These are phyloP conservation scores for Seiridium unicorne DNA, from an alignment of 2,329 filamentous ascomycete genomes.

Conservation along the genomic window DNA sequence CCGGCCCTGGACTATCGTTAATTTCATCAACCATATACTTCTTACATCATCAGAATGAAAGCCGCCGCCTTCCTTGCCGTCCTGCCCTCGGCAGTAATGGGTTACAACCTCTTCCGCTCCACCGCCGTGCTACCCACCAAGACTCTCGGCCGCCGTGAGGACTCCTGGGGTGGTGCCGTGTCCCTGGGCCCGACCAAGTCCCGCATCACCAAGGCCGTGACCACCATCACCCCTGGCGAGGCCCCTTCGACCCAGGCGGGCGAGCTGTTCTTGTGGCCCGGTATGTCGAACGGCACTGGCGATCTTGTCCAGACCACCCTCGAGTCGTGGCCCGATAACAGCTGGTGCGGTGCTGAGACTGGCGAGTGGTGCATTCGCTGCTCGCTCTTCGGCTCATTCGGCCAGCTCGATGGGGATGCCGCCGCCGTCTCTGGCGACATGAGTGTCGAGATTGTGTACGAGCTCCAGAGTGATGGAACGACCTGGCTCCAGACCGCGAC, in stretches of 20 bases:
- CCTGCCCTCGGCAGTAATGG: slow-evolving; percentile 1
- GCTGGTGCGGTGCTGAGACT: slow-evolving; percentile 4
- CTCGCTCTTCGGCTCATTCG: slow-evolving; percentile 7
- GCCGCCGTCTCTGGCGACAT: background rate
- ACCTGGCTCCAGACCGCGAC: slow-evolving; percentile 5
- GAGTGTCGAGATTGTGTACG: slow-evolving; percentile 5
- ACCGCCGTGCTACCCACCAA: background rate
- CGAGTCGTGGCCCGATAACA: slow-evolving; percentile 8
- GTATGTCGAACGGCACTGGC: slow-evolving; percentile 6
- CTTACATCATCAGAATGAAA: background rate
- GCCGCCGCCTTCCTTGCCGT: background rate
- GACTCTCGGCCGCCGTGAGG: slow-evolving; percentile 1
- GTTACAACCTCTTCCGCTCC: slow-evolving; percentile 3
- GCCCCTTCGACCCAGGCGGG: background rate
- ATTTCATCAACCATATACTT: background rate
- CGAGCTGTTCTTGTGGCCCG: background rate
- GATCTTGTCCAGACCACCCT: slow-evolving; percentile 7
- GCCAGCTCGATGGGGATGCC: slow-evolving; percentile 4
- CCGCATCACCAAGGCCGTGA: slow-evolving; percentile 3
- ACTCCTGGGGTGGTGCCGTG: slow-evolving; percentile 4
- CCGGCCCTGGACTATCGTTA: background rate
- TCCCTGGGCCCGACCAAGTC: slow-evolving; percentile 7
- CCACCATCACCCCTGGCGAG: background rate
- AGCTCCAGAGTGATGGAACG: slow-evolving; percentile 2
- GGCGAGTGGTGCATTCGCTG: slow-evolving; percentile 8